These are phyloP conservation scores for Geosmithia morbida DNA, from an alignment of 2,329 filamentous ascomycete species.

Conservation along the genomic window DNA sequence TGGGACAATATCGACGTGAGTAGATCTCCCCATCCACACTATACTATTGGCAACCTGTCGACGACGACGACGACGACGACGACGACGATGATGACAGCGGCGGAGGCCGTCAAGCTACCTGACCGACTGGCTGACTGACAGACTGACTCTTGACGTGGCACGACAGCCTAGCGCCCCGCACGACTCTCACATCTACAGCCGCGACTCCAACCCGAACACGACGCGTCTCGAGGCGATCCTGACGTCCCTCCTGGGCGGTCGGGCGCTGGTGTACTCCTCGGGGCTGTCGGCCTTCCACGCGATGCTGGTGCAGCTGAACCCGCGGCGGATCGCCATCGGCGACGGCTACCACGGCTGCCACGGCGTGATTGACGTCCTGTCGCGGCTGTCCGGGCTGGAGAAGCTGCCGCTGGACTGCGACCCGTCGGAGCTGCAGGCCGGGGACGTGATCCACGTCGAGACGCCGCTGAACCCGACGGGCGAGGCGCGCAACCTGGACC, in stretches of 20 bases:
- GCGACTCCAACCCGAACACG: constrained; percentile 62
- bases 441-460: constrained; percentile 83
- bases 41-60: no score
- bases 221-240: constrained; percentile 78
- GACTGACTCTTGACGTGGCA: not conserved
- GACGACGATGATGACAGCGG: no score
- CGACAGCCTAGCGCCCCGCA: constrained; percentile 32
- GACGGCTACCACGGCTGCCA: constrained; percentile 91
- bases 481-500: constrained; percentile 57
- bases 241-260: constrained; percentile 56
- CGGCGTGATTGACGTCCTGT: constrained; percentile 61
- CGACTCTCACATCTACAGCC: constrained; percentile 71
- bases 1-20: constrained; percentile 43
- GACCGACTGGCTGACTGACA: not conserved
- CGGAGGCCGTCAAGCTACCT: no score
- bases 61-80: no score
- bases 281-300: constrained; percentile 85
- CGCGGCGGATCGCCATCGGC: constrained; percentile 67
- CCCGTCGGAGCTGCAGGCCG: constrained; percentile 49
- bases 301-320: constrained; percentile 70
- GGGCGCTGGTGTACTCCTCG: constrained; percentile 63
- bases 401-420: constrained; percentile 58
- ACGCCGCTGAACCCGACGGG: constrained; percentile 89
- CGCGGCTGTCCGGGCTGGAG: constrained; percentile 61
- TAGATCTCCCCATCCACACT: no score